A percentile compares a stretch with the other conserved stretches of the same genome.
Conservation (phyloP, 1,139 yeast species). For the Debaryomycetaceae sp. region DNA sequence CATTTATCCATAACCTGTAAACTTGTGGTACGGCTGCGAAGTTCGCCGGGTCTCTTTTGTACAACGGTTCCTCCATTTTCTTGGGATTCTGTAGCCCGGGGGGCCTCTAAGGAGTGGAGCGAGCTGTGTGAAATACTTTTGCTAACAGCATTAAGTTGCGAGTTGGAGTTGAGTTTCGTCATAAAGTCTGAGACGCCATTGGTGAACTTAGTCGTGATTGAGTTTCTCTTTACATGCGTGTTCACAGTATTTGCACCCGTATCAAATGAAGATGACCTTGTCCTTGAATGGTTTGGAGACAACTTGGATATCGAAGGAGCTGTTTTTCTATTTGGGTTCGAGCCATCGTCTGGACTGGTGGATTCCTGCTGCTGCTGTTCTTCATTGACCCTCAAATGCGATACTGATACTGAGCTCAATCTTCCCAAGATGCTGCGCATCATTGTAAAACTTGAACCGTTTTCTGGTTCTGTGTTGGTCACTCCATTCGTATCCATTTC, state of each 20-base stretch:
- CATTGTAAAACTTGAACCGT: slow-evolving; percentile 23
- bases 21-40: slow-evolving; percentile 36
- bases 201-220: slow-evolving; percentile 40
- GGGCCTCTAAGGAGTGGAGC: slow-evolving; percentile 31
- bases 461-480: slow-evolving; percentile 10
- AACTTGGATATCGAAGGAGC: slow-evolving; percentile 26
- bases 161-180: slow-evolving; percentile 32
- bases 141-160: slow-evolving; percentile 8
- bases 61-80: slow-evolving; percentile 5
- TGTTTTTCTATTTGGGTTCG: slow-evolving; percentile 19
- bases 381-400: slow-evolving; percentile 12
- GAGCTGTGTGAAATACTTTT: slow-evolving; percentile 27
- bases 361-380: slow-evolving; percentile 3
- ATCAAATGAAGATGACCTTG: slow-evolving; percentile 40
- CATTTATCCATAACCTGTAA: slow-evolving; percentile 46
- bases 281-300: slow-evolving; percentile 35
- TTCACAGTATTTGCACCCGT: slow-evolving; percentile 3
- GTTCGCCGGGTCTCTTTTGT: slow-evolving; percentile 24
- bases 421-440: slow-evolving; percentile 37
- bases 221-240: slow-evolving; percentile 22
- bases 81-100: slow-evolving; percentile 9
- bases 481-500: slow-evolving; percentile 13
- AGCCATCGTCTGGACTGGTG: slow-evolving; percentile 3
- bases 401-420: slow-evolving; percentile 29
- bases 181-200: slow-evolving; percentile 42